Conservation (phyloP, 345 rosid species). For the Populus ilicifolia region DNA sequence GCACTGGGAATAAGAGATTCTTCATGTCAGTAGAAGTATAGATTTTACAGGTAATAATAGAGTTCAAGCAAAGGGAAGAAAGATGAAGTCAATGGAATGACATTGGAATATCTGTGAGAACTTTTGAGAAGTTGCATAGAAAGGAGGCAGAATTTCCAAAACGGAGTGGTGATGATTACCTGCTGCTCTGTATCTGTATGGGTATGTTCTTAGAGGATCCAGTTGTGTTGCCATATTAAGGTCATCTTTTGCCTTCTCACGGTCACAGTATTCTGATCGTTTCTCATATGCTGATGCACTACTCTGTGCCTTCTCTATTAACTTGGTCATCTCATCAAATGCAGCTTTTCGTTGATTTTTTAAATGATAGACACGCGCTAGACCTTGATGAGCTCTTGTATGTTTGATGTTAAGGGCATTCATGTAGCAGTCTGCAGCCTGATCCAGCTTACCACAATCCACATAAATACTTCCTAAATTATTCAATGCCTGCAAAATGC, state of each 20-base stretch:
- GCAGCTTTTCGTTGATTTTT: slow-evolving; percentile 72
- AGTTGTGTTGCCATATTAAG: slow-evolving; percentile 77
- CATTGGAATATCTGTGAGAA: neutral
- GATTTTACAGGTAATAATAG: neutral
- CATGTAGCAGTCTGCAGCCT: slow-evolving; percentile 70
- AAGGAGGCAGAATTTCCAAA: neutral
- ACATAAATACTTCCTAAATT: slow-evolving; percentile 84
- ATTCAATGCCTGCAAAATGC: slow-evolving; percentile 69
- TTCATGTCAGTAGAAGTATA: slow-evolving; percentile 14
- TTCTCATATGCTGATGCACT: slow-evolving; percentile 88
- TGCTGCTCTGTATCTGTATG: slow-evolving; percentile 93
- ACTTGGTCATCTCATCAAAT: slow-evolving; percentile 81
- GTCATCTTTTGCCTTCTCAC: slow-evolving; percentile 67
- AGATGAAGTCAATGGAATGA: neutral
- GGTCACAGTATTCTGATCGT: slow-evolving; percentile 87
- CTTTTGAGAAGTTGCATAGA: neutral
- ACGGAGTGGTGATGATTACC: slow-evolving; percentile 39
- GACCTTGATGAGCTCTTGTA: slow-evolving; percentile 95
- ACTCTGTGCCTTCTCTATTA: slow-evolving; percentile 64
- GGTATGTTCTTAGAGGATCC: slow-evolving; percentile 91
- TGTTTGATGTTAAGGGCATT: slow-evolving; percentile 84
- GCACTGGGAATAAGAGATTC: slow-evolving; percentile 38
- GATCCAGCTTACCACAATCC: slow-evolving; percentile 68
- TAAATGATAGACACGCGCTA: slow-evolving; percentile 73
- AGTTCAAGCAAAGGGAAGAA: neutral